These are phyloP conservation scores for Rubia peregrina DNA, from an alignment of 305 asterid species.

Conservation along the genomic window DNA sequence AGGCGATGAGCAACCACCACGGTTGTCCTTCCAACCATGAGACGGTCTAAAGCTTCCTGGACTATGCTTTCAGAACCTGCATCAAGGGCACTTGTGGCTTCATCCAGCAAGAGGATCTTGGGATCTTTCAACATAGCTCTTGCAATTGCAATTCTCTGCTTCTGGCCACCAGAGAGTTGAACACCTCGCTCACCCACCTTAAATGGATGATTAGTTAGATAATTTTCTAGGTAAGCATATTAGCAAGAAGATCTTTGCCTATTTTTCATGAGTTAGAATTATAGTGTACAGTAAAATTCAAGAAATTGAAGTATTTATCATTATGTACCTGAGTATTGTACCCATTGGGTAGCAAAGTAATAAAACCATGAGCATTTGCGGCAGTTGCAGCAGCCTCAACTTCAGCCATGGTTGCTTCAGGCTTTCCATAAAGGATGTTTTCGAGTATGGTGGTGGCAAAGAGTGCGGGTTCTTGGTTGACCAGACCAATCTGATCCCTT, in stretches of 20 bases:
- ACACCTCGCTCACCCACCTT: conserved; percentile 98
- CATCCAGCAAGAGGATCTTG: conserved; percentile 83
- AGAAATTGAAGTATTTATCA: not conserved
- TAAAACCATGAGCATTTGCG: conserved; percentile 89
- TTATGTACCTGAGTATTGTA: conserved; percentile 75
- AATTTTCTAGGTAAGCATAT: not conserved
- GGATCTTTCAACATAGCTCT: conserved; percentile 94
- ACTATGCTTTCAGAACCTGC: conserved; percentile 86
- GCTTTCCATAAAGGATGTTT: conserved; percentile 86
- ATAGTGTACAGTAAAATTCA: not conserved
- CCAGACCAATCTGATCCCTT: conserved; percentile 90
- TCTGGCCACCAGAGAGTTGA: conserved; percentile 90
- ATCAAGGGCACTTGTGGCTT: conserved; percentile 93
- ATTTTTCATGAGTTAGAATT: not conserved
- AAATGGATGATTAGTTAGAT: not conserved
- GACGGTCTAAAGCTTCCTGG: conserved; percentile 91
- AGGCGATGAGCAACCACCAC: conserved; percentile 95
- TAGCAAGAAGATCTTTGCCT: not conserved
- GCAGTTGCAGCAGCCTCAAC: conserved; percentile 95
- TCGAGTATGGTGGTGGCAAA: conserved; percentile 97
- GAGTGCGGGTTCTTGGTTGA: conserved; percentile 98
- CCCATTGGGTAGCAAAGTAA: conserved; percentile 87
- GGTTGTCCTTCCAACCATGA: conserved; percentile 91
- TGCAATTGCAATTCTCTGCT: conserved; percentile 91
- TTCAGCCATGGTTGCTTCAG: conserved; percentile 86